These are phyloP conservation scores for Chalciporus pseudorubinellus DNA, from an alignment of 768 basidiomycete species.

Conservation along the genomic window DNA sequence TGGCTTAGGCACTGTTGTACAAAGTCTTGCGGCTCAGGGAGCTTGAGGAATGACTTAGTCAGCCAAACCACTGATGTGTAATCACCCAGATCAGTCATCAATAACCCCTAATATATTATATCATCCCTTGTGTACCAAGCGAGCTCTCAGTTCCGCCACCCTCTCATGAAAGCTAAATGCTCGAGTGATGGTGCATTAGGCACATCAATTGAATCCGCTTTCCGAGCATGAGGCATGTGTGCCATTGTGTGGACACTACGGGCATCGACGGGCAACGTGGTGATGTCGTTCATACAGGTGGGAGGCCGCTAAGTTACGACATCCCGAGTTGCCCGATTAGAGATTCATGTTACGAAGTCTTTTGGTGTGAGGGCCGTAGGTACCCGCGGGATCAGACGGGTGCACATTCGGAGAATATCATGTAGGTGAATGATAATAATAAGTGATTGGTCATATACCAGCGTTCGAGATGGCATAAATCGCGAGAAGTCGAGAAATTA, in stretches of 20 bases:
- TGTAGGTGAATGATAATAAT: neutral
- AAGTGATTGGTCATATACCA: neutral
- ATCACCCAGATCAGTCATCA: constrained; percentile 10
- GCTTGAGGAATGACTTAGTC: constrained; percentile 16
- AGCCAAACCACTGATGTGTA: constrained; percentile 2
- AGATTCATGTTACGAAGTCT: neutral
- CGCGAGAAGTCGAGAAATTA: neutral
- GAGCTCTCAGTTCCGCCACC: neutral
- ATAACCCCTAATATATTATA: constrained; percentile 7
- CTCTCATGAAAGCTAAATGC: too few species aligned
- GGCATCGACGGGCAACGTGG: neutral
- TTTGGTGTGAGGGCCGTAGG: neutral
- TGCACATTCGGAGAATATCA: neutral
- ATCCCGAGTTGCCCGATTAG: neutral
- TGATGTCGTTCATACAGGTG: neutral
- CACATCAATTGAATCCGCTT: neutral
- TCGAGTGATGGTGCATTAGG: too few species aligned
- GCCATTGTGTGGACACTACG: neutral
- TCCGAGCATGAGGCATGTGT: neutral
- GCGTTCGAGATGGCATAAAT: neutral
- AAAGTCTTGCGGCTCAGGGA: too few species aligned
- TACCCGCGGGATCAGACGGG: neutral
- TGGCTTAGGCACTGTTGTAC: neutral
- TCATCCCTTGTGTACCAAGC: too few species aligned
- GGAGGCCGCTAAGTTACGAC: neutral